phyloP scores from a whole-genome alignment of 2,329 filamentous ascomycete genomes.

The Fusarium nurragi region DNA sequence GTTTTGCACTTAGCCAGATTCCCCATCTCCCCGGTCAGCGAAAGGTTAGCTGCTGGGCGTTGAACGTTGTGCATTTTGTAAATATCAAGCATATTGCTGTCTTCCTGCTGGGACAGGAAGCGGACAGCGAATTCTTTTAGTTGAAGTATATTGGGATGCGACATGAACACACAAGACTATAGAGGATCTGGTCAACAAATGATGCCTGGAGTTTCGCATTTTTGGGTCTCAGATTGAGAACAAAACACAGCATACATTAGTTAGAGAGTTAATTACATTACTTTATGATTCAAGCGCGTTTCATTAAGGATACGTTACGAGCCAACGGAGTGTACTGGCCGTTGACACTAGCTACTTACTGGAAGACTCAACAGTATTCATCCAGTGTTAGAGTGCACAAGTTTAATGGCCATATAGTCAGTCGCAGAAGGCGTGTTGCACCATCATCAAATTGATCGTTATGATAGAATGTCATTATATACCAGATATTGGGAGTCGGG shows the following conservation, averaged over 20 bases:
- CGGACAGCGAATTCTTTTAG: constrained; percentile 1
- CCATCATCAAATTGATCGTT: background rate
- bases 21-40: constrained; percentile 14
- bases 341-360: too few species aligned
- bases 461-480: constrained; percentile 10
- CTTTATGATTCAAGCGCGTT: background rate
- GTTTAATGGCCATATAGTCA: constrained; percentile 4
- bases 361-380: too few species aligned
- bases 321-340: background rate
- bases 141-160: constrained; percentile 29
- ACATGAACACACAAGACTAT: constrained; percentile 27
- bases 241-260: background rate
- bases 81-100: constrained; percentile 22
- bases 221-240: constrained; percentile 26
- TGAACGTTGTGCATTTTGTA: constrained; percentile 31
- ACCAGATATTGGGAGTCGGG: background rate
- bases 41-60: constrained; percentile 9
- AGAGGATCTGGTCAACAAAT: constrained; percentile 19
- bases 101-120: constrained; percentile 32
- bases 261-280: constrained; percentile 32
- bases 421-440: constrained; percentile 11
- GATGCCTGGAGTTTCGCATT: constrained; percentile 24
- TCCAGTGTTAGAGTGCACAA: constrained; percentile 11
- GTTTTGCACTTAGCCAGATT: constrained; percentile 19
- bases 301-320: too few species aligned